These are phyloP conservation scores for Saccharomycopsis capsularis DNA, from an alignment of 805 yeast species.

Conservation along the genomic window DNA sequence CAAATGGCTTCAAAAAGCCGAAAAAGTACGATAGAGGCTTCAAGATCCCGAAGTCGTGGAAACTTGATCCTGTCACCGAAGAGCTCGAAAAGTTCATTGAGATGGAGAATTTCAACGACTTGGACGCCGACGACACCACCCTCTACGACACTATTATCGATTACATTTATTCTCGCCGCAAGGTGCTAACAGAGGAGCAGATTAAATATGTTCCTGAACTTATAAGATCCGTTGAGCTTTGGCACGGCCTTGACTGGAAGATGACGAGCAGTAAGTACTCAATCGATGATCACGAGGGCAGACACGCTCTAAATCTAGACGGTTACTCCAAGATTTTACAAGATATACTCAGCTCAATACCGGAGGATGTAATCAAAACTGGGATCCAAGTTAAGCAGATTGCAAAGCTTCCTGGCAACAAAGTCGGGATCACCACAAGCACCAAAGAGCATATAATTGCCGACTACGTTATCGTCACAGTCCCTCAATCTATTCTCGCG, in stretches of 20 bases:
- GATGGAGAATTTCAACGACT: slow-evolving; percentile 39
- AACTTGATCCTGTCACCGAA: slow-evolving; percentile 38
- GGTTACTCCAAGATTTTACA: slow-evolving; percentile 52
- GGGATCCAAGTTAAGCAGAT: slow-evolving; percentile 35
- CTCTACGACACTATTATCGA: slow-evolving; percentile 41
- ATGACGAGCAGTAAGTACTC: slow-evolving; percentile 62
- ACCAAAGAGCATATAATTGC: slow-evolving; percentile 31
- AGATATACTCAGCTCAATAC: slow-evolving; percentile 35
- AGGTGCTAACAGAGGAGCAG: slow-evolving; percentile 46
- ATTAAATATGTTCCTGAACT: slow-evolving; percentile 43
- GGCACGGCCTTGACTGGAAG: slow-evolving; percentile 74
- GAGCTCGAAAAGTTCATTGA: slow-evolving; percentile 59
- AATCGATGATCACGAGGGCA: slow-evolving; percentile 64
- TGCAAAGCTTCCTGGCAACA: slow-evolving; percentile 6
- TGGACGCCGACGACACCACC: slow-evolving; percentile 45
- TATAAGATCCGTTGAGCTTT: slow-evolving; percentile 56
- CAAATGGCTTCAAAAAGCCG: too few species aligned
- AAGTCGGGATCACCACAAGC: slow-evolving; percentile 24
- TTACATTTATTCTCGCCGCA: slow-evolving; percentile 41
- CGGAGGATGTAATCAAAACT: slow-evolving; percentile 33
- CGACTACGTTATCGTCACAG: slow-evolving; percentile 62
- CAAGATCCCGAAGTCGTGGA: slow-evolving; percentile 23
- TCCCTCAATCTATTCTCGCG: slow-evolving; percentile 68
- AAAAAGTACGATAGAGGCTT: slow-evolving; percentile 14
- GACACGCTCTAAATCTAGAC: slow-evolving; percentile 62